phyloP scores from a whole-genome alignment of 495 filamentous ascomycete species.

The Oidiodendron maius region DNA sequence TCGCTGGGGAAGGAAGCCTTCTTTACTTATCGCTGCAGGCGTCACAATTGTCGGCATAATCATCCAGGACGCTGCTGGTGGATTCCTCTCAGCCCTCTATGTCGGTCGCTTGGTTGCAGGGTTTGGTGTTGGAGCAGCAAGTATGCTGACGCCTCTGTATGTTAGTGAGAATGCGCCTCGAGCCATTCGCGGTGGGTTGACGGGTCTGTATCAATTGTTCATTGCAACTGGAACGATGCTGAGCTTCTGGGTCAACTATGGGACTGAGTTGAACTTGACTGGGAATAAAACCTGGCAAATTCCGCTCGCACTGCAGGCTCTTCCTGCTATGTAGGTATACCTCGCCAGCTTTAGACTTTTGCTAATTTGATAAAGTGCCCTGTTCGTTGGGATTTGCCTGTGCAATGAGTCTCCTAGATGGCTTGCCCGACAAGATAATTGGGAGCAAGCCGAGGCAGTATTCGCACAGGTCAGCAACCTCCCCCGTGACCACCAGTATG shows the following conservation, averaged over 20 bases:
- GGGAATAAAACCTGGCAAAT: slow-evolving; percentile 56
- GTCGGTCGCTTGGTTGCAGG: slow-evolving; percentile 62
- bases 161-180: slow-evolving; percentile 63
- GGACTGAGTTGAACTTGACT: slow-evolving; percentile 49
- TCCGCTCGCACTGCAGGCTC: slow-evolving; percentile 60
- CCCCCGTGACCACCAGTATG: slow-evolving; percentile 52
- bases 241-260: slow-evolving; percentile 41
- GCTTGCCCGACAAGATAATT: slow-evolving; percentile 61
- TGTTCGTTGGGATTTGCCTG: slow-evolving; percentile 16
- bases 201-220: slow-evolving; percentile 67
- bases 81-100: slow-evolving; percentile 51
- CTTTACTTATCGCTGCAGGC: slow-evolving; percentile 30
- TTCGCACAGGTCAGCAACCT: slow-evolving; percentile 24
- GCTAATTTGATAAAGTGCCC: not conserved
- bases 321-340: slow-evolving; percentile 59
- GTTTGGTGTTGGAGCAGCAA: slow-evolving; percentile 58
- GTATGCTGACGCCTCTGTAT: slow-evolving; percentile 56
- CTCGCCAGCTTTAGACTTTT: slow-evolving; percentile 35
- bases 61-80: slow-evolving; percentile 32
- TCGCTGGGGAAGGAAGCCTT: slow-evolving; percentile 43
- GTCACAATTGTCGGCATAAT: slow-evolving; percentile 35
- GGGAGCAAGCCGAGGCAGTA: slow-evolving; percentile 57
- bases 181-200: slow-evolving; percentile 64
- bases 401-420: slow-evolving; percentile 68
- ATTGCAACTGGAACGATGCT: slow-evolving; percentile 53